Percentiles rank a stretch among this genome's conserved stretches.
Evolutionary conservation across 2,329 filamentous ascomycete genomes (phyloP).

Genomic region (Botrytis cinerea): DNA sequence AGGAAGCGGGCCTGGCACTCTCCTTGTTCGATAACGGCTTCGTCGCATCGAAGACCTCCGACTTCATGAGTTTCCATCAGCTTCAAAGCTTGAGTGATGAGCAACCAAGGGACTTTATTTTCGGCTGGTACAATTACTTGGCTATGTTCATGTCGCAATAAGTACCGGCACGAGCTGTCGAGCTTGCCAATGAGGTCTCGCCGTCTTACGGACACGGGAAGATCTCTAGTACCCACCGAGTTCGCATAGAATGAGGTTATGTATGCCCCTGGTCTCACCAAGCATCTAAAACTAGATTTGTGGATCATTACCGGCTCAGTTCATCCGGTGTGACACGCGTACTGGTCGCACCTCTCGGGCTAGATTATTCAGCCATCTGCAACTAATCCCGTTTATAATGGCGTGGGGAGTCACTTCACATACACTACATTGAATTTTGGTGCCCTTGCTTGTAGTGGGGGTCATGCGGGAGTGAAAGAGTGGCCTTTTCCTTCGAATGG

Average conservation of each 20-base stretch:
- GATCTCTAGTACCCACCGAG: not conserved
- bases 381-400: conserved; percentile 7
- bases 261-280: not conserved
- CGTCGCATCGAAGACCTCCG: not conserved
- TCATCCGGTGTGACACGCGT: conserved; percentile 2
- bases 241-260: not conserved
- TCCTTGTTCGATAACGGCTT: not conserved
- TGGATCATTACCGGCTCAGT: not conserved
- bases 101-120: not conserved
- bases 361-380: conserved; percentile 14
- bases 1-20: conserved; percentile 5
- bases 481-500: not conserved
- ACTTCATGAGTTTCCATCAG: not conserved
- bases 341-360: not conserved
- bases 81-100: not conserved
- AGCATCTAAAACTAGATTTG: conserved; percentile 2
- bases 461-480: not conserved
- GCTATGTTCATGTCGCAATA: not conserved
- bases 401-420: conserved; percentile 2
- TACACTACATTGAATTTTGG: not conserved
- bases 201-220: conserved; percentile 1
- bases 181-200: not conserved
- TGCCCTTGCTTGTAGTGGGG: not conserved
- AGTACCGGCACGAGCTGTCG: not conserved
- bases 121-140: not conserved